phyloP scores from a whole-genome alignment of 306 rosid species.

The Vigna radiata region DNA sequence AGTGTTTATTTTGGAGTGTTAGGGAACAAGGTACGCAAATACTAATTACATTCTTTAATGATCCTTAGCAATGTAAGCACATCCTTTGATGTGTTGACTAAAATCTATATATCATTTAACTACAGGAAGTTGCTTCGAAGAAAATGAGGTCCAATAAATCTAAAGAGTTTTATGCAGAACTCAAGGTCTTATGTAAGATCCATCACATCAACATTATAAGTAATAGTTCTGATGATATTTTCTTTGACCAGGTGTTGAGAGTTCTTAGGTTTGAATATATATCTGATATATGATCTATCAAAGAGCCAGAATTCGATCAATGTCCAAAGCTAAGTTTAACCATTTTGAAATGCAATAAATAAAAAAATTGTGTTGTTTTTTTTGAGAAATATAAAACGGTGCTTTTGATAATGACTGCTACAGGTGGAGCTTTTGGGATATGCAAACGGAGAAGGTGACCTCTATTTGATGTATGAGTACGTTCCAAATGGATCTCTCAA shows the following conservation, averaged over 20 bases:
- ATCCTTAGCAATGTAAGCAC: background rate
- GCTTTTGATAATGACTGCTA: constrained; percentile 10
- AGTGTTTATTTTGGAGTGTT: constrained; percentile 66
- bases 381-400: too few relatives aligned
- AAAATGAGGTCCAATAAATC: constrained; percentile 74
- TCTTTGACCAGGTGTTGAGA: constrained; percentile 1
- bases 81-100: background rate
- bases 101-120: constrained; percentile 38
- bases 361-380: too few relatives aligned
- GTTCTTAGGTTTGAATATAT: background rate
- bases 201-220: constrained; percentile 66
- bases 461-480: constrained; percentile 75
- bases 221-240: background rate
- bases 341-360: too few relatives aligned
- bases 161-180: constrained; percentile 80
- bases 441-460: constrained; percentile 77
- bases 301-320: too few relatives aligned
- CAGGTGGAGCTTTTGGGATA: constrained; percentile 86
- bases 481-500: constrained; percentile 73
- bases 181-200: constrained; percentile 70
- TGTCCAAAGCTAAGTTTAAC: too few relatives aligned
- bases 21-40: constrained; percentile 57
- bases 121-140: constrained; percentile 80
- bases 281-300: background rate
- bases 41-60: constrained; percentile 21